Evolutionary conservation across 2,329 filamentous ascomycete genomes (phyloP).

Genomic region (Ophiocordyceps australis): DNA sequence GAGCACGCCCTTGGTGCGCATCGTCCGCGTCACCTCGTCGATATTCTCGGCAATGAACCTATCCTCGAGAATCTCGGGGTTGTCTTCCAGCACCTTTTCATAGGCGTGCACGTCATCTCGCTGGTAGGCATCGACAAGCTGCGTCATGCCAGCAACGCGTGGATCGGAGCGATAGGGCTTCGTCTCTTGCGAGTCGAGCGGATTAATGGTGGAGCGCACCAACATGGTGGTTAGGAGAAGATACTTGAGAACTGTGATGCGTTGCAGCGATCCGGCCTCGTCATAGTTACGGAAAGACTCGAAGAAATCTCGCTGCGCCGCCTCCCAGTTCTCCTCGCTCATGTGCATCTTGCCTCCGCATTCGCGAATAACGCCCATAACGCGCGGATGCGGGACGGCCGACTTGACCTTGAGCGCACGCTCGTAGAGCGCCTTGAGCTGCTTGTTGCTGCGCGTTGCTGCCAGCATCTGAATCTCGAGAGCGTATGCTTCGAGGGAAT

Average conservation of each 20-base stretch:
- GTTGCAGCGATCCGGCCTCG: constrained; percentile 86
- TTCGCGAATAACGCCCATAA: constrained; percentile 97
- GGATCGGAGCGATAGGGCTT: constrained; percentile 96
- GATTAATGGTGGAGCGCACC: constrained; percentile 96
- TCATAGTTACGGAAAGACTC: constrained; percentile 99
- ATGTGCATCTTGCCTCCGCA: constrained; percentile 99
- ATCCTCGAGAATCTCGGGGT: constrained; percentile 78
- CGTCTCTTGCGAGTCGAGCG: constrained; percentile 95
- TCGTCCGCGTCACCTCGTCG: constrained; percentile 93
- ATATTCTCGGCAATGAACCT: constrained; percentile 98
- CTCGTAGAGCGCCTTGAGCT: constrained; percentile 83
- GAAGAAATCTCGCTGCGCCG: constrained; percentile 93
- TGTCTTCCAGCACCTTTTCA: constrained; percentile 69
- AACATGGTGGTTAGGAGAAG: constrained; percentile 93
- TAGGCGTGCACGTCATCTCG: constrained; percentile 86
- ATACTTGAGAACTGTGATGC: constrained; percentile 95
- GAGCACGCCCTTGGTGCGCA: constrained; percentile 88
- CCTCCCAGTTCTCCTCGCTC: constrained; percentile 98
- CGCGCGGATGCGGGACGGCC: constrained; percentile 95
- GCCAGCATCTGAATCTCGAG: constrained; percentile 98
- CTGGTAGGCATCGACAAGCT: constrained; percentile 92
- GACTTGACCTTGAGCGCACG: constrained; percentile 82
- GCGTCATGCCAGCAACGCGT: constrained; percentile 91
- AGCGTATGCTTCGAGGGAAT: constrained; percentile 88
- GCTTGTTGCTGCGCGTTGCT: constrained; percentile 93